Evolutionary conservation across 2,329 filamentous ascomycete genomes (phyloP).

Genomic region (Hypoxylon rubiginosum): DNA sequence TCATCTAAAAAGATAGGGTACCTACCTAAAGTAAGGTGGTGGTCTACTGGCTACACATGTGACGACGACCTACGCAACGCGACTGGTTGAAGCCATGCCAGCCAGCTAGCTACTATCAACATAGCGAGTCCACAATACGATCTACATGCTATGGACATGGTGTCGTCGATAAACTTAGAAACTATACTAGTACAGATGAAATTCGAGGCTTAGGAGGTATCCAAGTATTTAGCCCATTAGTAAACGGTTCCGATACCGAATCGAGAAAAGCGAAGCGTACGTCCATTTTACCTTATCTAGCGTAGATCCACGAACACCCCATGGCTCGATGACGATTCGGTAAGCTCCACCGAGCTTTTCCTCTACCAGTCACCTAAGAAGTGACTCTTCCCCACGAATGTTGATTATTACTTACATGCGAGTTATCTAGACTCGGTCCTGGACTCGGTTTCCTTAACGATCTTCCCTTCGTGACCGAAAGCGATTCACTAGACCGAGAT

Average conservation of each 20-base stretch:
- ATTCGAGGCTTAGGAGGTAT: background rate
- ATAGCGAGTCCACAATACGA: background rate
- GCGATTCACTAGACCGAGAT: background rate
- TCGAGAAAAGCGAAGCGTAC: constrained; percentile 13
- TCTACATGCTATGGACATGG: background rate
- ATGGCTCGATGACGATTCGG: constrained; percentile 29
- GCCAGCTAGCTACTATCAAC: background rate
- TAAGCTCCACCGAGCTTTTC: constrained; percentile 29
- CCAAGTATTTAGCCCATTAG: background rate
- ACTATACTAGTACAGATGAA: background rate
- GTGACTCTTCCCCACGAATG: constrained; percentile 24
- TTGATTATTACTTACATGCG: constrained; percentile 6
- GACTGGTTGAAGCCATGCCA: background rate
- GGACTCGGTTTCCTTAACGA: background rate
- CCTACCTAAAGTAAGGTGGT: background rate
- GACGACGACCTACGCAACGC: background rate
- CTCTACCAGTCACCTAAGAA: constrained; percentile 5
- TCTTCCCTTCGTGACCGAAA: constrained; percentile 14
- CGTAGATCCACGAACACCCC: constrained; percentile 25
- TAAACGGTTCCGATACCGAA: constrained; percentile 1
- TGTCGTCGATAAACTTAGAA: constrained; percentile 1
- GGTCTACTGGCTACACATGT: background rate
- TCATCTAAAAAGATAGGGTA: background rate
- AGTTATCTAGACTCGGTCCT: background rate
- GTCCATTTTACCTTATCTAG: constrained; percentile 20